Evolutionary conservation across 164 flowering plant genomes (phyloP).

Genomic region (Vitis cinerea): DNA sequence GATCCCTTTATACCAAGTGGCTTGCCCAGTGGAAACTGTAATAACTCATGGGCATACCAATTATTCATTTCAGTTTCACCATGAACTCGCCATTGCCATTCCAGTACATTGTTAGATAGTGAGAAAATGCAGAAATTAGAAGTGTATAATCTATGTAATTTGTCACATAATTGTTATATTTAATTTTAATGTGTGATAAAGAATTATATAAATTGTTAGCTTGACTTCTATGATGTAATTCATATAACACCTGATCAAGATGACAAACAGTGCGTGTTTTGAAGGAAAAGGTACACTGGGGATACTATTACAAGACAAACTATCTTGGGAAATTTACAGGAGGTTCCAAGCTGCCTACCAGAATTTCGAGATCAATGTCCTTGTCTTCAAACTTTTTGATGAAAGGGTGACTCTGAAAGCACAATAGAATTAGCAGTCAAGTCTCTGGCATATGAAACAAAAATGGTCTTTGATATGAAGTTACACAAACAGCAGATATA

Average conservation of each 20-base stretch:
- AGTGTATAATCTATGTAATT: too few relatives aligned
- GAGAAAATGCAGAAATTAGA: too few relatives aligned
- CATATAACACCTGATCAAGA: neutral
- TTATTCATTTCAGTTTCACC: too few relatives aligned
- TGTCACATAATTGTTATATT: too few relatives aligned
- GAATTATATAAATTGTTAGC: neutral
- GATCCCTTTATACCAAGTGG: too few relatives aligned
- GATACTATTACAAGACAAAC: conserved; percentile 4
- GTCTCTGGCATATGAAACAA: neutral
- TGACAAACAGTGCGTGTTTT: too few relatives aligned
- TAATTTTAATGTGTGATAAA: neutral
- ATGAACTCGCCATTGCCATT: too few relatives aligned
- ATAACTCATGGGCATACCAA: too few relatives aligned
- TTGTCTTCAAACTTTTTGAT: conserved; percentile 92
- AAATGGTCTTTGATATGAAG: neutral
- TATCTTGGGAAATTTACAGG: conserved; percentile 72
- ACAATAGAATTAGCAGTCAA: conserved; percentile 4
- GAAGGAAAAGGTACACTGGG: conserved; percentile 1
- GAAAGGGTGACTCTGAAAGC: conserved; percentile 78
- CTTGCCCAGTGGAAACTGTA: too few relatives aligned
- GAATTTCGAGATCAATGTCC: conserved; percentile 75
- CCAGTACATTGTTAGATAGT: too few relatives aligned
- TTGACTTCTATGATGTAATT: neutral
- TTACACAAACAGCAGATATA: neutral
- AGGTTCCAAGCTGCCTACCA: conserved; percentile 76